Evolutionary conservation across 2,329 filamentous ascomycete genomes (phyloP).

Genomic region (Monosporascus sp.): DNA sequence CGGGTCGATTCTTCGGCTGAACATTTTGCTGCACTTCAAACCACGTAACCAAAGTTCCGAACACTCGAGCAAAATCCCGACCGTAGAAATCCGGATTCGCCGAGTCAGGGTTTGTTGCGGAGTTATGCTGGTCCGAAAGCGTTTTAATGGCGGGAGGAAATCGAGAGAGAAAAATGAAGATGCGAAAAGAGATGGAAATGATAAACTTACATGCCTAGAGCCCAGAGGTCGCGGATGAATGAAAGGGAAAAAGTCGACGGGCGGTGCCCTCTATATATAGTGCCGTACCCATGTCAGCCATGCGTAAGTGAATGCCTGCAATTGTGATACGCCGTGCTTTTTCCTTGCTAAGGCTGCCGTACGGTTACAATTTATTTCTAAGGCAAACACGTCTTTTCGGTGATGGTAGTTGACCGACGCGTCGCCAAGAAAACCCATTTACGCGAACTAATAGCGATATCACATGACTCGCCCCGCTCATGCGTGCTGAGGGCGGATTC

Average conservation of each 20-base stretch:
- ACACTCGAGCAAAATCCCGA: neutral
- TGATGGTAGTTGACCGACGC: neutral
- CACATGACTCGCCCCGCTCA: neutral
- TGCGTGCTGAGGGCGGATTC: no score
- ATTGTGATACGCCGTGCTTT: neutral
- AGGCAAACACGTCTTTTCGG: neutral
- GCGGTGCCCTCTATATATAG: neutral
- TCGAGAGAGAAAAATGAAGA: neutral
- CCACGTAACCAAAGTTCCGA: constrained; percentile 2
- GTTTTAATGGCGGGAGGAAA: neutral
- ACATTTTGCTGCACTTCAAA: constrained; percentile 35
- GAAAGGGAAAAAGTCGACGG: neutral
- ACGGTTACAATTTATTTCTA: neutral
- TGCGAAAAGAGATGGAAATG: neutral
- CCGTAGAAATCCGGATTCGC: no score
- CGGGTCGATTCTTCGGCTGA: constrained; percentile 41
- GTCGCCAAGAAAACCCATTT: neutral
- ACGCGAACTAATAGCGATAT: neutral
- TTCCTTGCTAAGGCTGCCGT: neutral
- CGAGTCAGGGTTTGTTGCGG: no score
- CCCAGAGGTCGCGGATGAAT: neutral
- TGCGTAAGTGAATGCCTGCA: neutral
- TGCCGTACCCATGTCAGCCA: neutral
- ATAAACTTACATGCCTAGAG: neutral
- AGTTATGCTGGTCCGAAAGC: neutral